Evolutionary conservation across 2,329 filamentous ascomycete genomes (phyloP).

Genomic region (Endoconidiophora polonica): DNA sequence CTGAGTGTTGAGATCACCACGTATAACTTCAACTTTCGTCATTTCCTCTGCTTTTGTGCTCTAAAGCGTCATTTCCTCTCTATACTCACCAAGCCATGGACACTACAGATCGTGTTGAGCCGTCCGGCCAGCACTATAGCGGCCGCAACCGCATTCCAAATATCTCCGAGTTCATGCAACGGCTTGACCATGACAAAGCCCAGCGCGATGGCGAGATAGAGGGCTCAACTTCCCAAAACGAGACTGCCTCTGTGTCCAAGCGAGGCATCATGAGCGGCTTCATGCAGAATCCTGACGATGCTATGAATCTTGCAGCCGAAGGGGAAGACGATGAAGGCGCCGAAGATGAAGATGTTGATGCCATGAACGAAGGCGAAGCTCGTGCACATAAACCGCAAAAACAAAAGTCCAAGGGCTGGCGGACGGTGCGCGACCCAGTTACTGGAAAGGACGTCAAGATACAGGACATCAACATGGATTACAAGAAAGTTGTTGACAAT

Average conservation of each 20-base stretch:
- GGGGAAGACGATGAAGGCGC: conserved; percentile 10
- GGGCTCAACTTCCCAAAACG: conserved; percentile 21
- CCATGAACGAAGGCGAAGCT: neutral
- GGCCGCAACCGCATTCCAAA: conserved; percentile 73
- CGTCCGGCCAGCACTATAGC: conserved; percentile 54
- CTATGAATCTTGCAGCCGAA: neutral
- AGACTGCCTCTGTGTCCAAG: neutral
- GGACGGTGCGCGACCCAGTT: conserved; percentile 68
- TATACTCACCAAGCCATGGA: conserved; percentile 19
- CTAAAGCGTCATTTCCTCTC: neutral
- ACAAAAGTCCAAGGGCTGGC: conserved; percentile 39
- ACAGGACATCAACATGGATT: conserved; percentile 56
- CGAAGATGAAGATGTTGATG: conserved; percentile 17
- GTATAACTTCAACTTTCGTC: no score
- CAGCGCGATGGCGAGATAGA: conserved; percentile 59
- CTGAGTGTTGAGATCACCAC: no score
- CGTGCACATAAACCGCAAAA: conserved; percentile 19
- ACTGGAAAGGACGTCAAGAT: conserved; percentile 78
- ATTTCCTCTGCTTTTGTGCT: no score
- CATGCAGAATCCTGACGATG: conserved; percentile 21
- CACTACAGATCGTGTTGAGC: conserved; percentile 24
- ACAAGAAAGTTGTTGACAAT: conserved; percentile 53
- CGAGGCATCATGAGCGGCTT: conserved; percentile 13
- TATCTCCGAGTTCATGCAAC: conserved; percentile 66
- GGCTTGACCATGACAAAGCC: conserved; percentile 64